Percentiles rank a stretch among this genome's conserved stretches.
phyloP scores from a whole-genome alignment of 2,329 filamentous ascomycete genomes.

The Fusarium guadeloupense region DNA sequence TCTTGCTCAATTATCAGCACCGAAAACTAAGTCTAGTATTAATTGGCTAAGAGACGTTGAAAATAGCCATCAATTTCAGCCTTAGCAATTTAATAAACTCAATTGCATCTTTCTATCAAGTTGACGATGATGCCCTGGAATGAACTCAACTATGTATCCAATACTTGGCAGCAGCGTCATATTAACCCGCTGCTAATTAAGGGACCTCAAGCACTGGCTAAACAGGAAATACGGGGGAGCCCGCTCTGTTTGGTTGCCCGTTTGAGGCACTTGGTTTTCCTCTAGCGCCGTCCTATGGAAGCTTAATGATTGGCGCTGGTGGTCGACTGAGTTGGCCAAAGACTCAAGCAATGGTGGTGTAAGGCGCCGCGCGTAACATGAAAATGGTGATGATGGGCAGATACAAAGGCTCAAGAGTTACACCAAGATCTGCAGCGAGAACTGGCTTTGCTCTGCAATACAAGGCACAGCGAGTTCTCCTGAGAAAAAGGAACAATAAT shows the following conservation, averaged over 20 bases:
- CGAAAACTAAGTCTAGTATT: too few relatives aligned
- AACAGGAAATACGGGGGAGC: conserved; percentile 34
- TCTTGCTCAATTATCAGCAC: conserved; percentile 5
- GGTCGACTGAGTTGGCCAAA: not conserved
- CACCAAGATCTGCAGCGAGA: conserved; percentile 7
- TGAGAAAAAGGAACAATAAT: conserved; percentile 15
- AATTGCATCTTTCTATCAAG: not conserved
- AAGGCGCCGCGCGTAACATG: conserved; percentile 6
- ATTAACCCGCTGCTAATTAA: conserved; percentile 15
- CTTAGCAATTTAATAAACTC: not conserved
- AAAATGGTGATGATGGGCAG: not conserved
- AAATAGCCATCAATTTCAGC: not conserved
- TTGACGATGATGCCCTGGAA: conserved; percentile 9
- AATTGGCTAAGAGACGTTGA: not conserved
- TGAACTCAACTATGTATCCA: conserved; percentile 14
- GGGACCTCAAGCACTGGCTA: conserved; percentile 15
- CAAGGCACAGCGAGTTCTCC: not conserved
- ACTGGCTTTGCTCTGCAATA: not conserved
- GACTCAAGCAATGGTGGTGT: conserved; percentile 28
- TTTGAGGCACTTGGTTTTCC: conserved; percentile 22
- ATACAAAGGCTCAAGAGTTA: not conserved
- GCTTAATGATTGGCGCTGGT: conserved; percentile 19
- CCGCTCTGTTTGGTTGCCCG: conserved; percentile 22
- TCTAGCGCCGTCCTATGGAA: not conserved
- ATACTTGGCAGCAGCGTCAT: conserved; percentile 10